phyloP scores from a whole-genome alignment of 257 asterid genomes.

The Solanum lignicaule region DNA sequence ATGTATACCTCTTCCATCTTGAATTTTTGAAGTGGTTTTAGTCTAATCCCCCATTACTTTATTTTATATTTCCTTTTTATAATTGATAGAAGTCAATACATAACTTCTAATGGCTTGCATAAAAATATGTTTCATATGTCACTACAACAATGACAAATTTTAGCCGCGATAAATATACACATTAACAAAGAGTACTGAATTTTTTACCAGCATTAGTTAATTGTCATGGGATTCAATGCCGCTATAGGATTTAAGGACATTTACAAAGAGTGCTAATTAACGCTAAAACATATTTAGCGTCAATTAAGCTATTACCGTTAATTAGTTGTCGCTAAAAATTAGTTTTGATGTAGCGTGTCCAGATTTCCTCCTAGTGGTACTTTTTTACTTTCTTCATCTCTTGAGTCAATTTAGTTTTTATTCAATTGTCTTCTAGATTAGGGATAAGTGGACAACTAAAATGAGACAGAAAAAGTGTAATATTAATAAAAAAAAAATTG shows the following conservation, averaged over 20 bases:
- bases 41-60: not conserved
- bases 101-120: too few relatives aligned
- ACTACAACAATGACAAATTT: too few relatives aligned
- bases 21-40: not conserved
- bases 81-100: not conserved
- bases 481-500: too few relatives aligned
- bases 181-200: too few relatives aligned
- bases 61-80: not conserved
- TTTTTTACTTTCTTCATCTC: not conserved
- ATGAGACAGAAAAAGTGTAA: not conserved
- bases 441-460: not conserved
- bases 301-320: too few relatives aligned
- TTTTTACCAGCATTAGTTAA: too few relatives aligned
- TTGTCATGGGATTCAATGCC: too few relatives aligned
- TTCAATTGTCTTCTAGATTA: not conserved
- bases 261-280: too few relatives aligned
- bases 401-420: not conserved
- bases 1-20: not conserved
- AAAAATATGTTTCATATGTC: too few relatives aligned
- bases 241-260: accelerated
- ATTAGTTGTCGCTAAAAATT: accelerated
- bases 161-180: too few relatives aligned
- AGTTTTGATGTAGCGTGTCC: not conserved
- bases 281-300: accelerated
- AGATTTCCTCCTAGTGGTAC: not conserved